Conservation (phyloP, 768 basidiomycete genomes). For the Candolleomyces eurysporus region DNA sequence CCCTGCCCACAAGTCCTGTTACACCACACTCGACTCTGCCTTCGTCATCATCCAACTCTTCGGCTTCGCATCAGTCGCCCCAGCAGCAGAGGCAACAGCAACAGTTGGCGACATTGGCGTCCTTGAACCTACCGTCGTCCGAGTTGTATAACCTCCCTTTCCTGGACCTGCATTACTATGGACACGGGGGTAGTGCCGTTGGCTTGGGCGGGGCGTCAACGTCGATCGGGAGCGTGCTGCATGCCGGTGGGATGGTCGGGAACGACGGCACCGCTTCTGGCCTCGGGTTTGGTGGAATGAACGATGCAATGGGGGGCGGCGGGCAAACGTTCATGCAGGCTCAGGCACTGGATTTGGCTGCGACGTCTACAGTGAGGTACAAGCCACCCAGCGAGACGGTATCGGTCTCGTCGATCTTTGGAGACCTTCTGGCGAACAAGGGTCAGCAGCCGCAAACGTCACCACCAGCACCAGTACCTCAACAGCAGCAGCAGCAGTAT, state of each 20-base stretch:
- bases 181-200: not conserved
- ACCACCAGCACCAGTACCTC: not conserved
- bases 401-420: constrained; percentile 2
- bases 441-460: not conserved
- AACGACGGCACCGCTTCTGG: constrained; percentile 4
- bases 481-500: not conserved
- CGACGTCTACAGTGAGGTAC: constrained; percentile 11
- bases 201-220: not conserved
- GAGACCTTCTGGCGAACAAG: not conserved
- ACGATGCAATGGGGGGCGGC: constrained; percentile 8
- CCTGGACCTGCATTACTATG: constrained; percentile 64
- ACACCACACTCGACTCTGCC: not conserved
- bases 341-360: constrained; percentile 39
- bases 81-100: not conserved
- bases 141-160: constrained; percentile 55
- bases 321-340: constrained; percentile 13
- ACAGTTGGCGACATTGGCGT: not conserved
- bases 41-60: not conserved
- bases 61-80: not conserved
- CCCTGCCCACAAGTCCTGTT: not conserved
- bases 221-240: constrained; percentile 1
- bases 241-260: constrained; percentile 11
- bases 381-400: too few relatives aligned
- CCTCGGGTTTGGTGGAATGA: not conserved
- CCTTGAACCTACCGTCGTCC: not conserved